A percentile compares a stretch with the other conserved stretches of the same genome.
Evolutionary conservation across 164 flowering plant species (phyloP).

Genomic region (Berberis thunbergii): DNA sequence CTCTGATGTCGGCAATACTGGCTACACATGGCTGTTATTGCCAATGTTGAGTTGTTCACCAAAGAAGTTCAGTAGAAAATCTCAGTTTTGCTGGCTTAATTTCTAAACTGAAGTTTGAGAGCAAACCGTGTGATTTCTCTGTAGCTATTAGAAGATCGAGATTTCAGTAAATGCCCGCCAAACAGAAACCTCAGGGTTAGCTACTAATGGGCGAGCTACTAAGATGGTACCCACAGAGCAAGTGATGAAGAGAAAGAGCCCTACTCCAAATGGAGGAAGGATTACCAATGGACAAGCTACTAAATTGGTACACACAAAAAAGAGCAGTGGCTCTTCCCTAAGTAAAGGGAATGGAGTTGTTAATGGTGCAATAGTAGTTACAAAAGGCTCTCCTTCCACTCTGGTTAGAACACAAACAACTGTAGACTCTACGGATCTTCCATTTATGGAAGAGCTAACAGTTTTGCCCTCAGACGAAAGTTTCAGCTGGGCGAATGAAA

Average conservation of each 20-base stretch:
- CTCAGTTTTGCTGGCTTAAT: slow-evolving; percentile 47
- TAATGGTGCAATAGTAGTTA: slow-evolving; percentile 33
- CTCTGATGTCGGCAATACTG: slow-evolving; percentile 52
- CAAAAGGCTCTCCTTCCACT: slow-evolving; percentile 19
- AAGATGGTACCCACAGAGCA: slow-evolving; percentile 57
- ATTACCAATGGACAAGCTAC: slow-evolving; percentile 30
- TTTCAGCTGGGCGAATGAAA: slow-evolving; percentile 89
- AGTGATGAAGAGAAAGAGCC: slow-evolving; percentile 12
- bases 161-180: slow-evolving; percentile 36
- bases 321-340: slow-evolving; percentile 17
- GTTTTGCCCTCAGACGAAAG: slow-evolving; percentile 75
- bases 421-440: slow-evolving; percentile 27
- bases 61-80: slow-evolving; percentile 15
- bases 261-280: slow-evolving; percentile 15
- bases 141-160: slow-evolving; percentile 9
- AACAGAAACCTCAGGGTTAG: slow-evolving; percentile 29
- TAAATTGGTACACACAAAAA: slow-evolving; percentile 61
- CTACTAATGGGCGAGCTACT: slow-evolving; percentile 27
- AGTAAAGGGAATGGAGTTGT: slow-evolving; percentile 30
- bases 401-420: slow-evolving; percentile 21
- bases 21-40: slow-evolving; percentile 57
- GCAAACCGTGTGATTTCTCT: slow-evolving; percentile 5
- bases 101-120: slow-evolving; percentile 11
- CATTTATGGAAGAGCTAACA: slow-evolving; percentile 50
- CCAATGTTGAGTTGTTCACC: slow-evolving; percentile 23